These are phyloP conservation scores for Alternaria alternata DNA, from an alignment of 2,329 filamentous ascomycete genomes.

Conservation along the genomic window DNA sequence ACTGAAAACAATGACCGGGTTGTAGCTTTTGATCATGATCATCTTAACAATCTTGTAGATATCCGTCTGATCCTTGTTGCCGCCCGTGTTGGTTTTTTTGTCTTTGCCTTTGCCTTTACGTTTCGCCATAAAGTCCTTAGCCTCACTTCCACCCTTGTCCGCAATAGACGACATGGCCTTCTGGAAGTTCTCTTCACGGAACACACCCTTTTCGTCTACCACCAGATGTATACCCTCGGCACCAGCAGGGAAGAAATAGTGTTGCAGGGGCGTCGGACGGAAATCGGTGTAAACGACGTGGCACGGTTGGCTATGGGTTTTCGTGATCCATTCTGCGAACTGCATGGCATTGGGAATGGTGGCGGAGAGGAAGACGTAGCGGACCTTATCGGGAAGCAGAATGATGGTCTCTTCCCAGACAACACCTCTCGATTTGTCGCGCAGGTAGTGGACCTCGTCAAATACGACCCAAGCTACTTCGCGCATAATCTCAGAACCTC, in stretches of 20 bases:
- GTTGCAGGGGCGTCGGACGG: conserved; percentile 92
- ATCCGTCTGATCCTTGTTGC: conserved; percentile 71
- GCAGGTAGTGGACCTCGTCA: conserved; percentile 98
- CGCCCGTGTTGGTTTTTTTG: conserved; percentile 90
- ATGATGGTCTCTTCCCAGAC: conserved; percentile 99
- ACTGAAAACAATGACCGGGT: conserved; percentile 98
- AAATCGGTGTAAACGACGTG: conserved; percentile 99
- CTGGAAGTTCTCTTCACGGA: conserved; percentile 97
- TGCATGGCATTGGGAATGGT: conserved; percentile 99
- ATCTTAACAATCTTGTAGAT: conserved; percentile 98
- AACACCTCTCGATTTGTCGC: conserved; percentile 91
- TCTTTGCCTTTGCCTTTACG: conserved; percentile 88
- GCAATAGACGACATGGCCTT: conserved; percentile 92
- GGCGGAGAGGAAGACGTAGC: conserved; percentile 96
- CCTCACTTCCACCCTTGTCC: conserved; percentile 84
- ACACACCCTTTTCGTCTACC: conserved; percentile 95
- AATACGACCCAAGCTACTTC: conserved; percentile 99
- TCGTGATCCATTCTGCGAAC: conserved; percentile 98
- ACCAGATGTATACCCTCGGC: conserved; percentile 92
- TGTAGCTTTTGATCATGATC: conserved; percentile 98
- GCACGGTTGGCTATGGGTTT: conserved; percentile 96
- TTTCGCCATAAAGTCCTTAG: conserved; percentile 79
- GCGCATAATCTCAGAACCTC: conserved; percentile 98
- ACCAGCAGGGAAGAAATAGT: conserved; percentile 96
- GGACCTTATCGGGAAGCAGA: conserved; percentile 95